Evolutionary conservation across 768 basidiomycete genomes (phyloP).

Genomic region (Leccinum fibrillosum): DNA sequence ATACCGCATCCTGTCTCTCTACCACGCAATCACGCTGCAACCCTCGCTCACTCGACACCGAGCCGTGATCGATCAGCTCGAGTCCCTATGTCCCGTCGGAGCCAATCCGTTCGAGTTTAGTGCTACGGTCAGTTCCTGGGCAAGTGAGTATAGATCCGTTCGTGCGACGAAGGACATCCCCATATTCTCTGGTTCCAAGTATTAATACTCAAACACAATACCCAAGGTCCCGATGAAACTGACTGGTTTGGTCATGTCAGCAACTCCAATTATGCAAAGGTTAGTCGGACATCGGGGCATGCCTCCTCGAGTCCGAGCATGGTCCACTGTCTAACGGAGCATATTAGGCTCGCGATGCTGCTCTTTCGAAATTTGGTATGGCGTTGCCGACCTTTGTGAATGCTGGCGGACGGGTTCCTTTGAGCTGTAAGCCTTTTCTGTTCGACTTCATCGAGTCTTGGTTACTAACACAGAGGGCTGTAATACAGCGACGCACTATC

Average conservation of each 20-base stretch:
- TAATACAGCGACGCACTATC: constrained; percentile 12
- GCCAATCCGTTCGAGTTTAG: constrained; percentile 16
- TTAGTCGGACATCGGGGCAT: not conserved
- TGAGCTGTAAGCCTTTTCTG: constrained; percentile 2
- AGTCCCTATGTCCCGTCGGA: constrained; percentile 15
- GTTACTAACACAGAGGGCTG: not conserved
- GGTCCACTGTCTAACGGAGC: not conserved
- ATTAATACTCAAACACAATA: not conserved
- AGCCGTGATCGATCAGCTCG: constrained; percentile 8
- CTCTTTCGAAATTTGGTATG: constrained; percentile 7
- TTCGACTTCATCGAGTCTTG: not conserved
- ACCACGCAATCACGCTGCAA: constrained; percentile 7
- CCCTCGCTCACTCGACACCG: constrained; percentile 10
- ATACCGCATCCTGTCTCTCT: constrained; percentile 6
- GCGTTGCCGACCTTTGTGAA: constrained; percentile 14
- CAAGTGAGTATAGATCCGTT: constrained; percentile 7
- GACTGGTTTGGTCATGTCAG: constrained; percentile 18
- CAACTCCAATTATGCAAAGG: constrained; percentile 16
- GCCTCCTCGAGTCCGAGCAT: not conserved
- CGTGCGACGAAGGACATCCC: not conserved
- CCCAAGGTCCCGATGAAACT: constrained; percentile 16
- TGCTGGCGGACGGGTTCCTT: constrained; percentile 5
- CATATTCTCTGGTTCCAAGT: not conserved
- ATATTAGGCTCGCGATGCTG: constrained; percentile 14
- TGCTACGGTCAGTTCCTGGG: constrained; percentile 7